Evolutionary conservation across 805 yeast genomes (phyloP), one percentile per base, ranked within the genome.

Genomic region (Kluyveromyces aestuarii): DNA sequence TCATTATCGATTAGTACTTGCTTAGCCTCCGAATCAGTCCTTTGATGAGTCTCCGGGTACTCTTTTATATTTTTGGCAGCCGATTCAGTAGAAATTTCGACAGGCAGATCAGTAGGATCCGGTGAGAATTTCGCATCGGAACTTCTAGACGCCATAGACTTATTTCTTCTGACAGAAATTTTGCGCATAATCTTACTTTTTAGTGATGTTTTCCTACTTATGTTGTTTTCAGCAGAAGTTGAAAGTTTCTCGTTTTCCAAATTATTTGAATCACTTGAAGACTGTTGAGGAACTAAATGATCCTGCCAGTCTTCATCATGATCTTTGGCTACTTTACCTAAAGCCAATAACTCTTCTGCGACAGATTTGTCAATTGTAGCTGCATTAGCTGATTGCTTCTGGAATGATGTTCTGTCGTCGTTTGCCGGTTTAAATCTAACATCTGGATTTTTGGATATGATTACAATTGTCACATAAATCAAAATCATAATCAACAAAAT

Each of bases 391-490:
- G 67, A 60, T 48, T 57, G 58, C 51, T 69, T 74, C 61, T 84
- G 93, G 80, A 90, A 90, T 9, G 96, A 87, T 19, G 88, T 81
- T 76, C 97, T 81, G 66, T 90, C 96, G 68, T 90, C 97, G 59
- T 74, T 82, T 10, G 95, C 95, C 11, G 95, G 93, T 46, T 85
- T 87, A 64, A 85, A 85, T 65, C 93, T 78, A 10, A 89, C 81
- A 67, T 87, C 96, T 27, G 96, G 96, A 63, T 87, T 87, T 71
- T 84, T 87, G 35, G 90, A 81, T 55, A 82, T 72, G 1, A 85
- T 52, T 8, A 86, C 80, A 58, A 81, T 68, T n/a, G 68, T 63
- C 48, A 82, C 76, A 56, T 84, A 81, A 2, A 80, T 80, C 51
- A 89, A 73, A 58, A 87, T 82, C 70, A 82, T 67, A 36, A 89